phyloP scores from a whole-genome alignment of 345 rosid species.

The Eucalyptus globulus region DNA sequence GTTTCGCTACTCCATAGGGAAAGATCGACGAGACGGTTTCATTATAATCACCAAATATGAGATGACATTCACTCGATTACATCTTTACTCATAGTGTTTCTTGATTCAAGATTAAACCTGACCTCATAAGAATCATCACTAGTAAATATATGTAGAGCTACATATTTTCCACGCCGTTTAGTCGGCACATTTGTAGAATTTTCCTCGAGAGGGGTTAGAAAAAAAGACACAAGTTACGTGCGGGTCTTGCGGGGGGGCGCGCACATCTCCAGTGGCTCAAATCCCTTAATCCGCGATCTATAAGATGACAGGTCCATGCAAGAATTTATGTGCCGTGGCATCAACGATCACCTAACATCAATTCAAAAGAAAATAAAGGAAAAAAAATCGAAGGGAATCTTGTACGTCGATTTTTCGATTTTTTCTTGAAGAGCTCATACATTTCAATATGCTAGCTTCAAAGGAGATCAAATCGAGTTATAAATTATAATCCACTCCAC shows the following conservation, averaged over 20 bases:
- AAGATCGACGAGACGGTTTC: background rate
- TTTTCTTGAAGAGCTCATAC: background rate
- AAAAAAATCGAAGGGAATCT: background rate
- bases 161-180: background rate
- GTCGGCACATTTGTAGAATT: background rate
- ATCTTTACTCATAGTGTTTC: background rate
- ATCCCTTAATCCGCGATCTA: background rate
- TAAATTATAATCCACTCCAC: background rate
- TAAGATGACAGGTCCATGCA: background rate
- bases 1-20: fast-evolving
- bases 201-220: background rate
- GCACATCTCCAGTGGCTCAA: background rate
- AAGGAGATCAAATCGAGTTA: background rate
- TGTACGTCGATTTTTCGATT: background rate
- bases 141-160: background rate
- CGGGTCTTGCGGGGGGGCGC: background rate
- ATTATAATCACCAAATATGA: fast-evolving
- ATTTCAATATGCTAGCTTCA: fast-evolving
- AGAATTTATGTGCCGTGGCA: background rate
- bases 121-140: background rate
- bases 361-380: background rate
- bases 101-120: background rate
- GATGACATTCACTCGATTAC: background rate
- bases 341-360: background rate
- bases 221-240: background rate